Conservation (phyloP, 768 basidiomycete genomes). For the Suillus ampliporus region DNA sequence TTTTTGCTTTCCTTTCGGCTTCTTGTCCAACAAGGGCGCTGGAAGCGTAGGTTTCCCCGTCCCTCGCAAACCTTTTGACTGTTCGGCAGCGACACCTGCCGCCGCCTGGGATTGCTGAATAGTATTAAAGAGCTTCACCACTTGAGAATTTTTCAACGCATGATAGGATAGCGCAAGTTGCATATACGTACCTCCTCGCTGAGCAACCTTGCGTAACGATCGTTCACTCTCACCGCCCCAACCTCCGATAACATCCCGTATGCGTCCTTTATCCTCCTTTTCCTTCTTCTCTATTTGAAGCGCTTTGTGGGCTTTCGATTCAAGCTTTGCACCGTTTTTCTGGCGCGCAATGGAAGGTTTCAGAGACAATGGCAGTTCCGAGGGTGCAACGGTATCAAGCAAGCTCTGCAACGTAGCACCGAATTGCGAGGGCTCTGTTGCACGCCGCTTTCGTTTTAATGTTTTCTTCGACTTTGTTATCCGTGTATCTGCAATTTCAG, state of each 20-base stretch:
- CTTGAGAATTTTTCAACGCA: conserved; percentile 31
- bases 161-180: neutral
- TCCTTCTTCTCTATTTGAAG: conserved; percentile 76
- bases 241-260: conserved; percentile 79
- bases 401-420: conserved; percentile 76
- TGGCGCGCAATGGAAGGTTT: conserved; percentile 74
- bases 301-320: conserved; percentile 71
- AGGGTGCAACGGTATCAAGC: conserved; percentile 73
- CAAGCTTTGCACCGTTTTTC: conserved; percentile 78
- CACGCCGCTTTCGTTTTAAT: conserved; percentile 81
- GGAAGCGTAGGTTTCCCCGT: conserved; percentile 76
- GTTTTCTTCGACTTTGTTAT: conserved; percentile 77
- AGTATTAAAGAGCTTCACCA: conserved; percentile 87
- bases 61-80: conserved; percentile 66
- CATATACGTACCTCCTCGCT: conserved; percentile 68
- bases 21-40: conserved; percentile 61
- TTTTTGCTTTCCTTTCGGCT: conserved; percentile 52
- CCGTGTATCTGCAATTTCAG: conserved; percentile 64
- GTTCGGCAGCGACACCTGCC: conserved; percentile 55
- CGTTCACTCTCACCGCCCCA: conserved; percentile 89
- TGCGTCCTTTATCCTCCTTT: conserved; percentile 70
- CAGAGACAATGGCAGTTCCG: conserved; percentile 74
- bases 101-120: conserved; percentile 82
- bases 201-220: conserved; percentile 82
- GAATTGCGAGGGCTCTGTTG: conserved; percentile 75